Conservation (phyloP, 306 rosid species). For the Sicyos edulis region DNA sequence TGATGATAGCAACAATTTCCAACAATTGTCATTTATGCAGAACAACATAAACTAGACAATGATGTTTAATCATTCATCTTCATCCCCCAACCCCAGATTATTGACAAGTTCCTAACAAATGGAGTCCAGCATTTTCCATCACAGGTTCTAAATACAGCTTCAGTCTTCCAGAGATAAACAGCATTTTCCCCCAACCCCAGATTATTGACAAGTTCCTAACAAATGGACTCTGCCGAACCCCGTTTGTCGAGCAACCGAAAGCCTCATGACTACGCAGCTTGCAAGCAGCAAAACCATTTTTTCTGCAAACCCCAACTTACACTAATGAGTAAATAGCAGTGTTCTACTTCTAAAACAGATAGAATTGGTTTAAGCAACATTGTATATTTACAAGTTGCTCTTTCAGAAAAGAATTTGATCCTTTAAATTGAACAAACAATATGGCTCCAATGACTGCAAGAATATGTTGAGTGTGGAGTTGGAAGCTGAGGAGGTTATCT, state of each 20-base stretch:
- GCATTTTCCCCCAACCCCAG: slow-evolving; percentile 14
- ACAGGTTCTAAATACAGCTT: slow-evolving; percentile 21
- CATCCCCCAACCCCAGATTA: slow-evolving; percentile 16
- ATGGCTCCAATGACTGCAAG: slow-evolving; percentile 1
- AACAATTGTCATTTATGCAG: slow-evolving; percentile 16
- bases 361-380: not conserved
- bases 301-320: slow-evolving; percentile 35
- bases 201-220: slow-evolving; percentile 8
- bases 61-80: not conserved
- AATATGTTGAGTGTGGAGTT: not conserved
- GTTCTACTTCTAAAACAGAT: slow-evolving; percentile 8
- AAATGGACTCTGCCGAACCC: slow-evolving; percentile 18
- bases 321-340: slow-evolving; percentile 6
- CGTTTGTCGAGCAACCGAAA: not conserved
- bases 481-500: not conserved
- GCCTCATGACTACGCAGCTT: slow-evolving; percentile 45
- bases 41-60: slow-evolving; percentile 17
- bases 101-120: slow-evolving; percentile 12
- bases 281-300: slow-evolving; percentile 82
- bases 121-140: slow-evolving; percentile 20
- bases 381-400: no score
- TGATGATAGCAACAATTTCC: slow-evolving; percentile 17
- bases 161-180: not conserved
- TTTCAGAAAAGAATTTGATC: not conserved
- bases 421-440: not conserved